Evolutionary conservation across 1,284 basidiomycete genomes (phyloP), one percentile per base, ranked within the genome.

Genomic region (Puccinia horiana): DNA sequence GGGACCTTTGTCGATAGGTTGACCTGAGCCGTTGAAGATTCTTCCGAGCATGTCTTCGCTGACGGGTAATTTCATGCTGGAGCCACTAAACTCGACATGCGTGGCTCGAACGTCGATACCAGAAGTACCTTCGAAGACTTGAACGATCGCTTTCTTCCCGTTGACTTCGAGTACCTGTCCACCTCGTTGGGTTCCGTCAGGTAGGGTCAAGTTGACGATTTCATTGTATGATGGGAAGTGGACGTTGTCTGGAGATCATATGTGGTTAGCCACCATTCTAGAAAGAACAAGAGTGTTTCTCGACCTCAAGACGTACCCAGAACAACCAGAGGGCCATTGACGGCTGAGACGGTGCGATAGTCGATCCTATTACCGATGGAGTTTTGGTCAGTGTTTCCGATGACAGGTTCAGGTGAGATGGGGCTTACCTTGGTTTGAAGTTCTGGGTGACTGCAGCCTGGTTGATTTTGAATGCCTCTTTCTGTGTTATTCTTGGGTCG

Each of bases 31-130:
- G 89, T 99, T 99, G 91, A 99, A 99, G 87, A 99, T 97, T 84
- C 97, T 93, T 63, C 97, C 97, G 85, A 98, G 88, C 96, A 98
- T 98, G 89, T 99, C 97, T 88, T 99, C 97, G n/a, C 95, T 94
- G 32, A 99, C 97, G 82, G 96, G 96, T 20, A 99, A 90, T 88
- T 98, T 98, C 97, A 99, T 99, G 87, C 94, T 95, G 85, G 93
- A 93, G 61, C 97, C 97, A 37, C 96, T 96, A 88, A 99, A 99
- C 87, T 98, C 95, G 87, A 99, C 94, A 87, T 97, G 96, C 2
- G 97, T 99, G 37, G 94, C 91, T 87, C 94, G 95, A 84, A 99
- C 97, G 88, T 99, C 97, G 82, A 99, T 94, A 74, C 97, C 97
- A 6, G 95, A 92, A 11, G 97, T 99, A 80, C 97, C 97, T 88